Conservation (phyloP, 2,329 filamentous ascomycete species). For the Fusarium ambrosium region DNA sequence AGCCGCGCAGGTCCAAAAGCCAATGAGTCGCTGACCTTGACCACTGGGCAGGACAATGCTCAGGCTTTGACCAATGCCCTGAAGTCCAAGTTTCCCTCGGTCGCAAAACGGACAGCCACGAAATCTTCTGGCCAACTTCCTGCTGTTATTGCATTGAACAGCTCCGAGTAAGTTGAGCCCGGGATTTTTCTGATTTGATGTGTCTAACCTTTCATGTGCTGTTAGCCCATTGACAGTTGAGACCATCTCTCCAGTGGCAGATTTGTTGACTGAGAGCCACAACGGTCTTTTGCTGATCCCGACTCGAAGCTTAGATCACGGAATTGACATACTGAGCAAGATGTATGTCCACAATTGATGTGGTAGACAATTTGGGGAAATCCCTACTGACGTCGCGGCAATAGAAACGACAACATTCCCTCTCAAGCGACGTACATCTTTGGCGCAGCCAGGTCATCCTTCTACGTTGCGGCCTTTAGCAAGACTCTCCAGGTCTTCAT, state of each 20-base stretch:
- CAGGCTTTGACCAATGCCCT: not conserved
- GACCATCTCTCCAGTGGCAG: not conserved
- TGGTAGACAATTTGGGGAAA: no score
- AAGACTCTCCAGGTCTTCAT: not conserved
- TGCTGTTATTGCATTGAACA: not conserved
- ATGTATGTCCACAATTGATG: not conserved
- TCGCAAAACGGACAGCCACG: not conserved
- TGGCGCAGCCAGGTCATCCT: not conserved
- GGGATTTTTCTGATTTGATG: fast-evolving
- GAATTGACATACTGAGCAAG: not conserved
- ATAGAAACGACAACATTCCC: not conserved
- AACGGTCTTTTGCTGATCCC: not conserved
- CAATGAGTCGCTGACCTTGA: not conserved
- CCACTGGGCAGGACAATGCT: not conserved
- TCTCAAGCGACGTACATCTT: not conserved
- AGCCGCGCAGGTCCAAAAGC: not conserved
- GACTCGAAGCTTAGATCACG: not conserved
- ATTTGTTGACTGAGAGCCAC: not conserved
- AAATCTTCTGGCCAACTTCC: not conserved
- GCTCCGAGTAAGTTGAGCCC: not conserved
- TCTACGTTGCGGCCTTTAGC: not conserved
- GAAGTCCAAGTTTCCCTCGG: not conserved
- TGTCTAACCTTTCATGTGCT: not conserved
- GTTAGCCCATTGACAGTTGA: not conserved
- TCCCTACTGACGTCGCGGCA: no score